A percentile compares a stretch with the other conserved stretches of the same genome.
Conservation (phyloP, 2,329 filamentous ascomycete genomes). For the Fusarium sp. region DNA sequence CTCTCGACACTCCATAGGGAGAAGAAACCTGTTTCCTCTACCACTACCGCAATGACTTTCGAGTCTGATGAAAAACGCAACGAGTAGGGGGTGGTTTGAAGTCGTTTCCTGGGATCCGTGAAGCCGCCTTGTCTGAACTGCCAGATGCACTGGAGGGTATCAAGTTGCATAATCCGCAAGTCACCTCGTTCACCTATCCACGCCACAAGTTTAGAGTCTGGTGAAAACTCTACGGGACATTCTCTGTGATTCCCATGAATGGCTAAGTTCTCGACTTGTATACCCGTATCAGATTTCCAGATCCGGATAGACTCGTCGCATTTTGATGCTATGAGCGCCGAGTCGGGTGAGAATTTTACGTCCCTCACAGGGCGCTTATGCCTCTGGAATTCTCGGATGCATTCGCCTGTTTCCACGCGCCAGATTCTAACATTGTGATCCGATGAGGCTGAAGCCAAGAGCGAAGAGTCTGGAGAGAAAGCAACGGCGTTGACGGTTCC, state of each 20-base stretch:
- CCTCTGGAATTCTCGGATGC: neutral
- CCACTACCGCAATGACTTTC: neutral
- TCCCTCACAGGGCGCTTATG: neutral
- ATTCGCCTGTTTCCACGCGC: neutral
- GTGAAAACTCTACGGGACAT: neutral
- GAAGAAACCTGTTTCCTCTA: neutral
- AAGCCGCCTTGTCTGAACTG: neutral
- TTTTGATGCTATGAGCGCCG: neutral
- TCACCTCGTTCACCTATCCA: neutral
- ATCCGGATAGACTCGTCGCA: neutral
- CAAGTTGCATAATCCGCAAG: neutral
- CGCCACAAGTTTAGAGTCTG: neutral
- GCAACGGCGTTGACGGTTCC: neutral
- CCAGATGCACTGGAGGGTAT: neutral
- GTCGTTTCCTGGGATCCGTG: neutral
- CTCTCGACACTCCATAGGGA: neutral
- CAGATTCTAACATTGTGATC: neutral
- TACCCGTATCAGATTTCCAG: neutral
- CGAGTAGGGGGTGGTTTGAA: neutral
- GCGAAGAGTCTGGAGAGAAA: neutral
- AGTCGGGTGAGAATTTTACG: neutral
- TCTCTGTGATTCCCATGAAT: neutral
- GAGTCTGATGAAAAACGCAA: neutral
- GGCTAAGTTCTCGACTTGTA: neutral
- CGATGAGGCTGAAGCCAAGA: neutral